Percentiles rank a stretch among this genome's conserved stretches.
Evolutionary conservation across 495 filamentous ascomycete species (phyloP).

Genomic region (Tuber microsphaerosporum): DNA sequence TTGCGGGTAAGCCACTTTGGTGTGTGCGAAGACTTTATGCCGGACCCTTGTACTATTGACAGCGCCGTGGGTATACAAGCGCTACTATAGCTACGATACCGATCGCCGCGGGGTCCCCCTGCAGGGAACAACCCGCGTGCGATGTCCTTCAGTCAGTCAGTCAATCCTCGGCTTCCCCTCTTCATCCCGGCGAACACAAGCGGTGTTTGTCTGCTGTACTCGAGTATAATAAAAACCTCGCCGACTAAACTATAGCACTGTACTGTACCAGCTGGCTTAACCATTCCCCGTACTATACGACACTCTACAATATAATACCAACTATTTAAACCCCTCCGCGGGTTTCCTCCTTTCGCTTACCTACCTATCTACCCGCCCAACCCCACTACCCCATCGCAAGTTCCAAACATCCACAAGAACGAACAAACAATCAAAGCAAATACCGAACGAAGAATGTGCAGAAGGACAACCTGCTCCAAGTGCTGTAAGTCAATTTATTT

Average conservation of each 20-base stretch:
- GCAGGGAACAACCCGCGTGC: background rate
- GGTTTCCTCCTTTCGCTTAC: background rate
- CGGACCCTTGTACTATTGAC: too few species aligned
- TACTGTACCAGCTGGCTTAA: rapidly evolving
- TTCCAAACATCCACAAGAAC: background rate
- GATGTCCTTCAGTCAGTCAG: background rate
- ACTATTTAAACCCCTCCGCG: background rate
- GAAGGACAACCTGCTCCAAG: conserved; percentile 29
- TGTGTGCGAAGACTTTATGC: too few species aligned
- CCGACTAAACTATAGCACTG: background rate
- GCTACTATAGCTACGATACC: background rate
- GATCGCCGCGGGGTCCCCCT: background rate
- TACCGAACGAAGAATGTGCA: conserved; percentile 34
- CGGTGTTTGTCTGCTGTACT: background rate
- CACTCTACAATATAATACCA: background rate
- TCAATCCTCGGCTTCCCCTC: background rate
- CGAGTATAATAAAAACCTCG: background rate
- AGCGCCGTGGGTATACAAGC: background rate
- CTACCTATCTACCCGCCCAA: background rate
- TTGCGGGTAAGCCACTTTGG: too few species aligned
- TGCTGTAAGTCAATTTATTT: conserved; percentile 28
- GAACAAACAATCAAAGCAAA: background rate
- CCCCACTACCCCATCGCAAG: background rate
- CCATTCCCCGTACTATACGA: background rate
- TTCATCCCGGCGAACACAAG: background rate